Evolutionary conservation across 2,329 filamentous ascomycete species (phyloP).

Genomic region (Sarocladium brachiariae): DNA sequence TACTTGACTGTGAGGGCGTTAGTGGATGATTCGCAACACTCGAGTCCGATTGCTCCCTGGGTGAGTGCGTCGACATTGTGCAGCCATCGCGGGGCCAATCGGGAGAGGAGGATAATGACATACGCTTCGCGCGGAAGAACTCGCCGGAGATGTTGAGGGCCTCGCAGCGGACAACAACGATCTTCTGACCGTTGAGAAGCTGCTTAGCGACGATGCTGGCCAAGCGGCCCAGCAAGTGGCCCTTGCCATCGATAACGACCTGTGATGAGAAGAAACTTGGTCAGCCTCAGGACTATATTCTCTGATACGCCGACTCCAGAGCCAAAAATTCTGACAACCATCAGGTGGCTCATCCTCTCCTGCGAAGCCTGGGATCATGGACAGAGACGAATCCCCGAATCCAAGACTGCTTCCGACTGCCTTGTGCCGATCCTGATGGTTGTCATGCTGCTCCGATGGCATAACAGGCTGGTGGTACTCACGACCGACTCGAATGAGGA

Average conservation of each 20-base stretch:
- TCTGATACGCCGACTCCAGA: background rate
- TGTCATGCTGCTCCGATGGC: constrained; percentile 2
- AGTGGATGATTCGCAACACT: constrained; percentile 26
- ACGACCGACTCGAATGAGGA: constrained; percentile 66
- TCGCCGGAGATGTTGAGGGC: constrained; percentile 99
- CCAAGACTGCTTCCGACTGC: background rate
- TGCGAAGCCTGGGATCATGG: background rate
- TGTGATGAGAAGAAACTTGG: constrained; percentile 31
- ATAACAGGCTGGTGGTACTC: constrained; percentile 35
- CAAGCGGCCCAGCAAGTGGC: constrained; percentile 98
- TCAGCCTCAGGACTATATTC: constrained; percentile 5
- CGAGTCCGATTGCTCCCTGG: constrained; percentile 11
- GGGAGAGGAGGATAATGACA: constrained; percentile 37
- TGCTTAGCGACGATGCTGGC: constrained; percentile 98
- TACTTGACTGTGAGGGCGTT: constrained; percentile 83
- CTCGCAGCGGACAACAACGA: constrained; percentile 97
- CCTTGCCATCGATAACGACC: constrained; percentile 99
- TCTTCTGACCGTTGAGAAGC: constrained; percentile 98
- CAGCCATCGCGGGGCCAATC: constrained; percentile 3
- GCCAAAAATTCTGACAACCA: background rate
- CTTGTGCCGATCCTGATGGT: constrained; percentile 6
- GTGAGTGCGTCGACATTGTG: constrained; percentile 10
- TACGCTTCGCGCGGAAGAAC: constrained; percentile 99
- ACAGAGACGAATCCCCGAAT: background rate
- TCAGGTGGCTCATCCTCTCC: background rate